These are phyloP conservation scores for Phalaenopsis hybrid DNA, from an alignment of 116 monocot species.

Conservation along the genomic window DNA sequence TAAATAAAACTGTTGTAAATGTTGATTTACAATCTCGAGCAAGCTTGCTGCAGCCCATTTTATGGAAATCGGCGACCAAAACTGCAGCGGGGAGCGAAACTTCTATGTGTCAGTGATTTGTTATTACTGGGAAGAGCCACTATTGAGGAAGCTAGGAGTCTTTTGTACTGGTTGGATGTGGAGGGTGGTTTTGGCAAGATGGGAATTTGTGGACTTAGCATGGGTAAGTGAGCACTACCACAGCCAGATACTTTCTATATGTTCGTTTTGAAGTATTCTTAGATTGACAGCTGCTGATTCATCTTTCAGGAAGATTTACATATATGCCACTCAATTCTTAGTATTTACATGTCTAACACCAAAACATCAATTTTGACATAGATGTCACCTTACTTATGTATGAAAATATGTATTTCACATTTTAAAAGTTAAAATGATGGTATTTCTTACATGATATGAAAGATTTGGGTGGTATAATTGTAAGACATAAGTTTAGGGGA, in stretches of 20 bases:
- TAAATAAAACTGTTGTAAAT: slow-evolving; percentile 8
- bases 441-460: no score
- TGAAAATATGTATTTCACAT: no score
- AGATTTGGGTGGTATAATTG: no score
- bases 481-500: no score
- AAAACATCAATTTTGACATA: no score
- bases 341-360: no score
- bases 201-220: slow-evolving; percentile 97
- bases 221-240: slow-evolving; percentile 55
- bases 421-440: no score
- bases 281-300: neutral
- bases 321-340: no score
- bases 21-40: slow-evolving; percentile 27
- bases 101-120: slow-evolving; percentile 94
- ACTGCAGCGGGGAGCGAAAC: slow-evolving; percentile 82
- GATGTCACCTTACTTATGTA: no score
- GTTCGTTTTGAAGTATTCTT: neutral
- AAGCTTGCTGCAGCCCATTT: slow-evolving; percentile 80
- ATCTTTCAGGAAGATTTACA: neutral
- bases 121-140: slow-evolving; percentile 85
- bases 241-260: neutral
- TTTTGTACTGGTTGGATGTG: slow-evolving; percentile 83
- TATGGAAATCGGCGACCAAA: slow-evolving; percentile 87
- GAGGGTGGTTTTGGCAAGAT: slow-evolving; percentile 95
- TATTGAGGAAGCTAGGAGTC: slow-evolving; percentile 81